Evolutionary conservation across 2,329 filamentous ascomycete genomes (phyloP).

Genomic region (Domatiomyces catenatus): DNA sequence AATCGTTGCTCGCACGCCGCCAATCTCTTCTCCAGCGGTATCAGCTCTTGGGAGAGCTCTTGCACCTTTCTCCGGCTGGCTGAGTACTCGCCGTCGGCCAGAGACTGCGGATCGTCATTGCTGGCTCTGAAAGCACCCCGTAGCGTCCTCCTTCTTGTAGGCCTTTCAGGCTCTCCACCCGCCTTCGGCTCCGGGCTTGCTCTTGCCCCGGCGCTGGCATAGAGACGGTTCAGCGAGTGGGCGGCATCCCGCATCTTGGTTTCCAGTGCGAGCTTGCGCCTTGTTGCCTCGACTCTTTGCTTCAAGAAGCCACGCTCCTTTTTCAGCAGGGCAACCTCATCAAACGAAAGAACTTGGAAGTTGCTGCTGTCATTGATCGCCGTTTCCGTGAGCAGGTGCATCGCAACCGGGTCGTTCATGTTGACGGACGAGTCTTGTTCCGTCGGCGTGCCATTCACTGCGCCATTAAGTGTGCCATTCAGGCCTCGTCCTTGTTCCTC

Average conservation of each 20-base stretch:
- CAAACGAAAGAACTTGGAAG: slow-evolving; percentile 74
- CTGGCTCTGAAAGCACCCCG: slow-evolving; percentile 28
- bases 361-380: slow-evolving; percentile 75
- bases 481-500: neutral
- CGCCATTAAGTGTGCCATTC: neutral
- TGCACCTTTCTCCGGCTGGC: slow-evolving; percentile 70
- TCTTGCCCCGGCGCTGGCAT: slow-evolving; percentile 47
- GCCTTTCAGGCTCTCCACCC: slow-evolving; percentile 30
- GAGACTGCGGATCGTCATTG: slow-evolving; percentile 24
- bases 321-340: slow-evolving; percentile 83
- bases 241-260: slow-evolving; percentile 90
- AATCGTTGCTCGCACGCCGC: slow-evolving; percentile 61
- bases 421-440: slow-evolving; percentile 18
- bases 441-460: neutral
- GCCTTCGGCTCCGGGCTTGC: slow-evolving; percentile 28
- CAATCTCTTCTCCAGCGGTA: slow-evolving; percentile 59
- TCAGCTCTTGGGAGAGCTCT: slow-evolving; percentile 65
- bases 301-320: slow-evolving; percentile 61
- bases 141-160: slow-evolving; percentile 32
- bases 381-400: slow-evolving; percentile 86
- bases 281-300: slow-evolving; percentile 65
- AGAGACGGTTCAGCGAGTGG: slow-evolving; percentile 67
- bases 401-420: slow-evolving; percentile 49
- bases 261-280: slow-evolving; percentile 73
- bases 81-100: slow-evolving; percentile 59